Evolutionary conservation across 768 basidiomycete species (phyloP), one percentile per base, ranked within the genome.

Genomic region (Trametes sanguinea): DNA sequence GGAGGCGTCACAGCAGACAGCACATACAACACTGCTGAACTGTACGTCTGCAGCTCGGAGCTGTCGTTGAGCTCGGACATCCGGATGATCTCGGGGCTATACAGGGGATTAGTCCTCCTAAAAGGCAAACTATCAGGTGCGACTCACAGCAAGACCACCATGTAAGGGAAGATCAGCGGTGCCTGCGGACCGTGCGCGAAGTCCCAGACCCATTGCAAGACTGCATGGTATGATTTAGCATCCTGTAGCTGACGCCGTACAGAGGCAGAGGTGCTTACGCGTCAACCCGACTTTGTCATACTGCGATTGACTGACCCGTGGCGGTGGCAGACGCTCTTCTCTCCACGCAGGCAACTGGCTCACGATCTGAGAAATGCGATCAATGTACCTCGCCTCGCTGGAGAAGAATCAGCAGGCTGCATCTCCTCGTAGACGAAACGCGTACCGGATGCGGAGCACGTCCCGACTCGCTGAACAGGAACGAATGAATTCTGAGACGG

Each of bases 41-140:
- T 89, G 68, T 91, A 91, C 33, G 83, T 80, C 72, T 94, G 92
- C 60, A 96, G 73, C 60, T 95, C 94, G 7, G 86, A 79, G 72
- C 81, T 88, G 69, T 96, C 94, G 70, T 89, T 94, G 59, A 95
- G 81, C 69, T 96, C 94, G 57, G 92, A 87, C 89, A 96, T 92
- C 63, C 85, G 87, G 70, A 95, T 82, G 60, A 94, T 89, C 72
- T 93, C 92, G 40, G 92, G 92, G 71, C 93, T 95, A 69, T 4
- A 44, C 60, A 50, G 60, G 57, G 52, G 35, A 63, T 53, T 60
- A 7, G 61, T 60, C 61, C 39, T 65, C 37, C 14, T 32, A 11
- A 50, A 8, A 53, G 11, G 35, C 44, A 30, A 39, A 60, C 46
- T 53, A 55, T 50, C 40, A 8, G 22, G 5, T 9, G 4, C 30